These are phyloP conservation scores for Talaromyces pinophilus DNA, from an alignment of 2,329 filamentous ascomycete genomes.

Conservation along the genomic window DNA sequence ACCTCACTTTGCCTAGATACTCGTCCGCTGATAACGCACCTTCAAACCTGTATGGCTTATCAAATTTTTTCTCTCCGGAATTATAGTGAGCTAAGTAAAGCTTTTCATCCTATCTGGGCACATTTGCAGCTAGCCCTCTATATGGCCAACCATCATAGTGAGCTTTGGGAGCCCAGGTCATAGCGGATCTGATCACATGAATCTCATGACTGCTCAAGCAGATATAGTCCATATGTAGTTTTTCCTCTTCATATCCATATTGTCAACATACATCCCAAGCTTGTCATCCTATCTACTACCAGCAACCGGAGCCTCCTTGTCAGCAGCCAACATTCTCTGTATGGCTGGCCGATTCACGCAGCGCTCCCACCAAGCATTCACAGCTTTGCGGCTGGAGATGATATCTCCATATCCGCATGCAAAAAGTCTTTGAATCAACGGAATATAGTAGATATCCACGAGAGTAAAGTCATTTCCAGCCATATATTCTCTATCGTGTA, in stretches of 20 bases:
- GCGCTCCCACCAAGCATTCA: constrained; percentile 19
- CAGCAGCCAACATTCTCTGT: constrained; percentile 9
- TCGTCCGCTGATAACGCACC: too few relatives aligned
- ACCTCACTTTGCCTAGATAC: too few relatives aligned
- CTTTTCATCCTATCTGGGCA: too few relatives aligned
- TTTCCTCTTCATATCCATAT: neutral
- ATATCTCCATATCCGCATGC: constrained; percentile 18
- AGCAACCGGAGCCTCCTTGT: constrained; percentile 14
- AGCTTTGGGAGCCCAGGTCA: too few relatives aligned
- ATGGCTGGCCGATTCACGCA: constrained; percentile 20
- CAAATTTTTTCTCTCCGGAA: too few relatives aligned
- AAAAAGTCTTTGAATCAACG: constrained; percentile 20
- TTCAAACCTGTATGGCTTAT: too few relatives aligned
- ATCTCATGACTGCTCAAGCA: too few relatives aligned
- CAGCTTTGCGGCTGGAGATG: constrained; percentile 8
- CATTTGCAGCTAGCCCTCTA: too few relatives aligned
- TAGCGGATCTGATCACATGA: too few relatives aligned
- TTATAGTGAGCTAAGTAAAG: too few relatives aligned
- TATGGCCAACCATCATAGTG: too few relatives aligned
- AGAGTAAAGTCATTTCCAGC: constrained; percentile 20
- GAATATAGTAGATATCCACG: constrained; percentile 21
- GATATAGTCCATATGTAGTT: neutral
- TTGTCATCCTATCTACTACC: neutral
- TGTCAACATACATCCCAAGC: too few relatives aligned
- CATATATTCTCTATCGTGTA: constrained; percentile 14